Base-by-base conservation (phyloP, 805 yeast genomes). In the Isabelozyma heimii region DNA sequence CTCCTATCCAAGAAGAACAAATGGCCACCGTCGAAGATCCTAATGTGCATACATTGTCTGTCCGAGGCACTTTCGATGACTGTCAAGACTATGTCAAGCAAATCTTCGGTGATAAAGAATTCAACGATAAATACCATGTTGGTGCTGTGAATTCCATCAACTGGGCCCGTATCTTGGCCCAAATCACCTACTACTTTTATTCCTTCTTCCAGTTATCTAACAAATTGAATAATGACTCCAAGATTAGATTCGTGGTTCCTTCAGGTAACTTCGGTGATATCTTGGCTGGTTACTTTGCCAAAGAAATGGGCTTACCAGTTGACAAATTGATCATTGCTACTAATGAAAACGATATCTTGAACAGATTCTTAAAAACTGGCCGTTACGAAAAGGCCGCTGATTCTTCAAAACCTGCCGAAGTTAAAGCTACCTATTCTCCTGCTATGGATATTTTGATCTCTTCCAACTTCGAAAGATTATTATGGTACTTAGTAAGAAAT, bases 101-200 rank as follows among this genome's bases (percentile, higher is more conserved):
- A 62, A 84, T 92, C 52, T 94, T 94, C 68, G 94, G 92, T 52
- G 99, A 94, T 67, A 73, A 67, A 46, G 90, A 86, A 54, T 94
- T 94, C 78, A 94, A 94, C 72, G 80, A 79, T 55, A 86, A 84
- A 67, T 88, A 91, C 73, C 97, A 91, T 63, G 87, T 94, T 50
- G 99, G 98, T 59, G 99, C 99, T 14, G 96, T 94, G 52, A 94
- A 94, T 75, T 91, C 98, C 43, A 94, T 94, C 69, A 94, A 94
- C 79, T 94, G 99, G 99, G 98, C 99, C 8, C 85, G 99, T 73
- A 94, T 94, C 58, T 80, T 94, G 60, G 97, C 99, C 40, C 99
- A 94, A 75, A 92, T 91, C 67, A 91, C 99, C 17, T 94, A 94
- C 74, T 94, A 94, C 75, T 94, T 91, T 79, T 84, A 88, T 69